These are phyloP conservation scores for Sphenostylis stenocarpa DNA, from an alignment of 306 rosid genomes.

Conservation along the genomic window DNA sequence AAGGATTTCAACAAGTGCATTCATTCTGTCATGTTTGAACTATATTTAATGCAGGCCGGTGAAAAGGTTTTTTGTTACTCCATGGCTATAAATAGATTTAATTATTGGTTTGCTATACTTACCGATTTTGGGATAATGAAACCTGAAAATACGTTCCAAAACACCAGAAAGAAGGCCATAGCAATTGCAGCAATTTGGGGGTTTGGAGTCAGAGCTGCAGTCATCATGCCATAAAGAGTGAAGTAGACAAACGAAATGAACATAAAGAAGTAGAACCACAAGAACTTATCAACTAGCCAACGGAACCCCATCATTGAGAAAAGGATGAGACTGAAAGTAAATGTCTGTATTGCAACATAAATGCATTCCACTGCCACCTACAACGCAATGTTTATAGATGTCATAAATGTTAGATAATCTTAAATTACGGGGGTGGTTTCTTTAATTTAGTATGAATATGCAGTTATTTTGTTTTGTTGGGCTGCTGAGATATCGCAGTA, in stretches of 20 bases:
- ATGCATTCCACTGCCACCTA: slow-evolving; percentile 60
- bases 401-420: too few species aligned
- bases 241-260: slow-evolving; percentile 52
- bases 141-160: slow-evolving; percentile 68
- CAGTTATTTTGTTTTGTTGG: too few species aligned
- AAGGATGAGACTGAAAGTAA: slow-evolving; percentile 47
- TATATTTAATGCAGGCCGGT: not conserved
- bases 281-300: slow-evolving; percentile 52
- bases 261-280: slow-evolving; percentile 63
- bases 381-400: slow-evolving; percentile 21
- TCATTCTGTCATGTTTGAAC: slow-evolving; percentile 18
- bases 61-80: not conserved
- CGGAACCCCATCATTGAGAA: slow-evolving; percentile 59
- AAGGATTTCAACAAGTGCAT: too few species aligned
- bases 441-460: too few species aligned
- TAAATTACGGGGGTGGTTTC: too few species aligned
- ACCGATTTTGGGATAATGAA: slow-evolving; percentile 51
- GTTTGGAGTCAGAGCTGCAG: slow-evolving; percentile 60
- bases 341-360: slow-evolving; percentile 52
- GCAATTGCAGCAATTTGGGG: slow-evolving; percentile 53
- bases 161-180: slow-evolving; percentile 54
- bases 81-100: slow-evolving; percentile 6
- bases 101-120: slow-evolving; percentile 20
- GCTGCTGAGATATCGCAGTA: too few species aligned
- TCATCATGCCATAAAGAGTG: slow-evolving; percentile 71